Evolutionary conservation across 768 basidiomycete genomes (phyloP).

Genomic region (Leccinum ochraceum): DNA sequence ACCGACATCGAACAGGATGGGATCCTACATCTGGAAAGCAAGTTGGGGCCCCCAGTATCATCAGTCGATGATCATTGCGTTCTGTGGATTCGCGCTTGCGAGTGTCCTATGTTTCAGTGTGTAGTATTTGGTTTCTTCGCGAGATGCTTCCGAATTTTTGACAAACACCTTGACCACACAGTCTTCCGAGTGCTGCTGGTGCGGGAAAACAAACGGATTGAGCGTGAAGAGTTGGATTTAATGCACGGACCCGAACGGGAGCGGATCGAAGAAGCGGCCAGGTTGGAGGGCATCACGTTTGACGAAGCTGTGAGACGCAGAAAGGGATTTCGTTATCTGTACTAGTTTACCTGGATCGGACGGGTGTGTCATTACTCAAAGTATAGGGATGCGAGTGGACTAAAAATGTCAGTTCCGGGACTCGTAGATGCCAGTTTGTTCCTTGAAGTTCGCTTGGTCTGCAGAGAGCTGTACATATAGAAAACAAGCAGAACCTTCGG

Average conservation of each 20-base stretch:
- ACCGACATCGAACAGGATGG: constrained; percentile 42
- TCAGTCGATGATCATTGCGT: constrained; percentile 57
- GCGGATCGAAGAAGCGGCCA: constrained; percentile 58
- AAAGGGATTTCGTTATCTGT: constrained; percentile 59
- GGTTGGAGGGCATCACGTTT: constrained; percentile 58
- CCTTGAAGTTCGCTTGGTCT: constrained; percentile 24
- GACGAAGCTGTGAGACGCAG: constrained; percentile 59
- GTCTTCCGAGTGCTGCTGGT: constrained; percentile 47
- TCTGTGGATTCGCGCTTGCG: constrained; percentile 37
- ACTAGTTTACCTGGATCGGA: constrained; percentile 31
- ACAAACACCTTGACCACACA: constrained; percentile 12
- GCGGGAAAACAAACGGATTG: constrained; percentile 51
- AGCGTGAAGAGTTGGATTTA: constrained; percentile 46
- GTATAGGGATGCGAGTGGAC: too few species aligned
- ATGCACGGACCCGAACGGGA: constrained; percentile 46
- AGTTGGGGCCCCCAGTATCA: constrained; percentile 63
- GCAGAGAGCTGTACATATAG: constrained; percentile 6
- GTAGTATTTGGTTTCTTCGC: neutral
- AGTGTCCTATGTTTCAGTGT: constrained; percentile 39
- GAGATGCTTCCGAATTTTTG: neutral
- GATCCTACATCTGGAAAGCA: constrained; percentile 62
- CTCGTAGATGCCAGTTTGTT: constrained; percentile 1
- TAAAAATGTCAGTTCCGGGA: neutral
- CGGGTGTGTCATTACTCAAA: neutral
- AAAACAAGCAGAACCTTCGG: too few species aligned